Conservation (phyloP, 345 rosid genomes). For the Balakata baccata region DNA sequence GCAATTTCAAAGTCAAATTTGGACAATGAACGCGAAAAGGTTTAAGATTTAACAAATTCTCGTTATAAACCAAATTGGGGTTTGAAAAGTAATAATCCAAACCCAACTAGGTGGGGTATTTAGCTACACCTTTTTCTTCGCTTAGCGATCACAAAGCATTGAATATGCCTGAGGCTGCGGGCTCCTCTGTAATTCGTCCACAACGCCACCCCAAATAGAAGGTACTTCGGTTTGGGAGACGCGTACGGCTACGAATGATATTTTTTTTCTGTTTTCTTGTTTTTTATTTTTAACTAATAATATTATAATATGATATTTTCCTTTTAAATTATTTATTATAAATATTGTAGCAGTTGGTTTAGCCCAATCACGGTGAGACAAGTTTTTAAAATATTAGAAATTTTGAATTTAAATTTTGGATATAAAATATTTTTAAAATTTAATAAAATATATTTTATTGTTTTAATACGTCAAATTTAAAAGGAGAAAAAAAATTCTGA, state of each 20-base stretch:
- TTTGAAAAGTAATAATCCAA: conserved; percentile 27
- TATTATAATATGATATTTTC: no score
- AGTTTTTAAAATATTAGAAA: no score
- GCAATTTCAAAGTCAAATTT: conserved; percentile 47
- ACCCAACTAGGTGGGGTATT: conserved; percentile 19
- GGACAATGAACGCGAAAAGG: conserved; percentile 1
- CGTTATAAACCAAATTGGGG: conserved; percentile 18
- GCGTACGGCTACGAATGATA: neutral
- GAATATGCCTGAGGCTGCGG: neutral
- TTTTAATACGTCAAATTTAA: no score
- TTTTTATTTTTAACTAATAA: no score
- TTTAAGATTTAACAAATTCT: neutral
- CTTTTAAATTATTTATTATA: no score
- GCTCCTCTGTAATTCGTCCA: neutral
- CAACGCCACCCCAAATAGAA: conserved; percentile 9
- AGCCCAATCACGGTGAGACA: no score
- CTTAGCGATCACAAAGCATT: neutral
- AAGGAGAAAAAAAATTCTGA: no score
- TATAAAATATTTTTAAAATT: no score
- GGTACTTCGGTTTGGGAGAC: neutral
- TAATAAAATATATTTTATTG: no score
- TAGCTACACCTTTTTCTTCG: neutral
- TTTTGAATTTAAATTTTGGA: no score
- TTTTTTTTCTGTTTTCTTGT: no score
- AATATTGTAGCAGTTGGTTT: no score